Evolutionary conservation across 225 moss, liverwort and hornwort genomes (phyloP), one percentile per base, ranked within the genome.

Genomic region (Rhytidiadelphus loreus): DNA sequence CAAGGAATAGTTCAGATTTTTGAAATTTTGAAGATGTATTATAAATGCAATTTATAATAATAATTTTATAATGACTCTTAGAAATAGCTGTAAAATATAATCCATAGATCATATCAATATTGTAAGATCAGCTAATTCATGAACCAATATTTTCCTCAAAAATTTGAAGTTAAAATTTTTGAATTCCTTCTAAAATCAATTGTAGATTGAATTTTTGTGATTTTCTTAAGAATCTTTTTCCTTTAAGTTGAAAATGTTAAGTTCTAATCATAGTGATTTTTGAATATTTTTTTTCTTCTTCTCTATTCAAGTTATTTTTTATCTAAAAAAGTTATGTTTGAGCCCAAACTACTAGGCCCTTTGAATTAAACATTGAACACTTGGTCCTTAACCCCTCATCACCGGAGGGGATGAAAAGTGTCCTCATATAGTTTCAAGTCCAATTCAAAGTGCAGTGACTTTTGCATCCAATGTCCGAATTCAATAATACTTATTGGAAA

Each of bases 1-100:
- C 4, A 69, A 1, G 2, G 4, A 0, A 4, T 26, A 70, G 43
- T 43, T 6, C 3, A 43, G 0, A 15, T 43, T 16, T 71, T 1
- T 6, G 7, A 11, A 46, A 30, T 73, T 46, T 2, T 11, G 0
- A 73, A 48, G 11, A 11, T 46, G 18, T 30, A 73, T 28, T 15
- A 6, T 17, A 72, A 44, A 73, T 73, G 10, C 4, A 46, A 11
- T 11, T 46, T 73, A 72, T 1, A 72, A 16, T 2, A 71, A 43
- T 5, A 16, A 44, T 26, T 44, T 3, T 16, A 43, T 72, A 2
- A 46, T 73, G 18, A 6, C 2, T 18, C 2, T 28, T 4, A 46
- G 30, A 46, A 29, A 46, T 10, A 18, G 18, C 18, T 30, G 11
- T 44, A 73, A 18, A 46, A 30, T 74, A 48, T 32, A 7, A 74